Conservation (phyloP, 1,284 basidiomycete species). For the Rhodotorula sp. region DNA sequence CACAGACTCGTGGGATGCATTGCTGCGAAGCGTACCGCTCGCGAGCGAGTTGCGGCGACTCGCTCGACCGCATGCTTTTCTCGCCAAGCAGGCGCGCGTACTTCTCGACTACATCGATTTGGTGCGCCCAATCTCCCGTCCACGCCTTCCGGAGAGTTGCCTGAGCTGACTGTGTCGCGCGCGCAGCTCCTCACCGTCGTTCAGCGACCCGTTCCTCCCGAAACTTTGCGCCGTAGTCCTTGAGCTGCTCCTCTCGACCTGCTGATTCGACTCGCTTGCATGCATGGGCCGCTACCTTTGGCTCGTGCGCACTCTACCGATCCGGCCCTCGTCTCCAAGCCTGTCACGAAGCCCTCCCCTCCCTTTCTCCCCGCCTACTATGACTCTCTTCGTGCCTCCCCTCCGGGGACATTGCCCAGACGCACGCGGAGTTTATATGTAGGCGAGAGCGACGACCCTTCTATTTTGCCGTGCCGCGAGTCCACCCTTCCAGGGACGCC, state of each 20-base stretch:
- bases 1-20: background rate
- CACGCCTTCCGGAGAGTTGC: too few relatives aligned
- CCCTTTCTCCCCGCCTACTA: background rate
- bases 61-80: too few relatives aligned
- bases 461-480: constrained; percentile 17
- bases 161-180: background rate
- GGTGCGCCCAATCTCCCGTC: too few relatives aligned
- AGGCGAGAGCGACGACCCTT: constrained; percentile 5
- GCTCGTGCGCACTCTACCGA: too few relatives aligned
- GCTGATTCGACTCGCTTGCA: background rate
- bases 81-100: too few relatives aligned
- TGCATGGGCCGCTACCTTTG: background rate
- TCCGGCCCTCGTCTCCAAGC: background rate
- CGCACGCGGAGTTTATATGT: constrained; percentile 16
- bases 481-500: constrained; percentile 6
- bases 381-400: constrained; percentile 22
- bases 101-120: too few relatives aligned
- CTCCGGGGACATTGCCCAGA: constrained; percentile 2
- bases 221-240: background rate
- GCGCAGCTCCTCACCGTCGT: background rate
- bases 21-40: too few relatives aligned
- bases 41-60: too few relatives aligned
- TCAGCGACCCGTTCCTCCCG: background rate
- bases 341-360: background rate
- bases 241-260: too few relatives aligned